These are phyloP conservation scores for Crucibulum laeve DNA, from an alignment of 768 basidiomycete genomes.

Conservation along the genomic window DNA sequence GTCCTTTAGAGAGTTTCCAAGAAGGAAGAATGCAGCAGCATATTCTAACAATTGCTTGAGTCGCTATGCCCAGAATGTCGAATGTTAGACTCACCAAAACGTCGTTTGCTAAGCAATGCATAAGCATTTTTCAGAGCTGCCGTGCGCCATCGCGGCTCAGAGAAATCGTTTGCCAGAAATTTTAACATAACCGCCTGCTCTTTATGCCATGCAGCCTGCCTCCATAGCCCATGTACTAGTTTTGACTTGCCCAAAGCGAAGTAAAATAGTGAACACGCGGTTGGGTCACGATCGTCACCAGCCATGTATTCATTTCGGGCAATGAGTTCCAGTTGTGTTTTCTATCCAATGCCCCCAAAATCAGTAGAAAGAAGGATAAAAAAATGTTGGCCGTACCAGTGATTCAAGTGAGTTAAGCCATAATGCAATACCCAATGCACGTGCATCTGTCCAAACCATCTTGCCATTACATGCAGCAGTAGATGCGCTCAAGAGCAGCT, in stretches of 20 bases:
- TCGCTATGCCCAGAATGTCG: slow-evolving; percentile 1
- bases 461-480: slow-evolving; percentile 73
- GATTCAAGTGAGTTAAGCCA: slow-evolving; percentile 82
- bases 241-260: slow-evolving; percentile 92
- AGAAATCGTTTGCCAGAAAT: slow-evolving; percentile 89
- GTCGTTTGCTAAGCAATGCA: slow-evolving; percentile 83
- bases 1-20: slow-evolving; percentile 85
- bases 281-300: slow-evolving; percentile 84
- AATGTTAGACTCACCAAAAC: slow-evolving; percentile 64
- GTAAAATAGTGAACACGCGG: slow-evolving; percentile 85
- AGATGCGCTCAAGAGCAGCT: slow-evolving; percentile 69
- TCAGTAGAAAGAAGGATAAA: not conserved
- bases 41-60: slow-evolving; percentile 58
- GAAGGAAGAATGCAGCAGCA: slow-evolving; percentile 96
- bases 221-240: slow-evolving; percentile 92
- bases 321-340: slow-evolving; percentile 76
- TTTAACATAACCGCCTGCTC: slow-evolving; percentile 89
- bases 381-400: slow-evolving; percentile 45
- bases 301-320: slow-evolving; percentile 93
- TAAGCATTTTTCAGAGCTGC: slow-evolving; percentile 97
- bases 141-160: slow-evolving; percentile 77
- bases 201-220: slow-evolving; percentile 90
- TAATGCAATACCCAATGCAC: slow-evolving; percentile 78
- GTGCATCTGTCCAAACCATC: slow-evolving; percentile 88
- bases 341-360: no score